Evolutionary conservation across 2,329 filamentous ascomycete species (phyloP).

Genomic region (Chaetomium globosum): DNA sequence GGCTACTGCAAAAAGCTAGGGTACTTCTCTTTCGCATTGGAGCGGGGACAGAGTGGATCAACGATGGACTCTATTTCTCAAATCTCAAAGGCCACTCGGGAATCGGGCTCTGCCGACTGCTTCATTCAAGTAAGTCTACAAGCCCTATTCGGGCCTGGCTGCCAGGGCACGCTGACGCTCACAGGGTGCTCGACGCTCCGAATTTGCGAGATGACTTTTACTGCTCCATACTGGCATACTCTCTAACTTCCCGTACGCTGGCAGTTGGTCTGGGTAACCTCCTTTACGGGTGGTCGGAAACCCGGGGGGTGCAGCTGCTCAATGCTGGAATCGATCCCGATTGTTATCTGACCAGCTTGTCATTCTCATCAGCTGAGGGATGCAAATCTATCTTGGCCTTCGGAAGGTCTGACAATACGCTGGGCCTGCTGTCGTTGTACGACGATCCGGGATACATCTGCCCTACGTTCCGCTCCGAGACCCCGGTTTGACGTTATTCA

Average conservation of each 20-base stretch:
- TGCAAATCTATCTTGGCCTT: slow-evolving; percentile 80
- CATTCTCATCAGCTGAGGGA: slow-evolving; percentile 81
- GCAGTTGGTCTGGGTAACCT: slow-evolving; percentile 79
- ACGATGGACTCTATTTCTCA: slow-evolving; percentile 33
- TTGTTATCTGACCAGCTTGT: slow-evolving; percentile 76
- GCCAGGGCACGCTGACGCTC: slow-evolving; percentile 33
- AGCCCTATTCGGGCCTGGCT: neutral
- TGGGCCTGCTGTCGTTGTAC: slow-evolving; percentile 77
- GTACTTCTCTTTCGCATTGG: slow-evolving; percentile 43
- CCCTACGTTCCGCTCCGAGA: slow-evolving; percentile 46
- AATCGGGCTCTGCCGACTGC: slow-evolving; percentile 63
- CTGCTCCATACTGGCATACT: slow-evolving; percentile 88
- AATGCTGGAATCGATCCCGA: slow-evolving; percentile 51
- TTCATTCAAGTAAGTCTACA: slow-evolving; percentile 71
- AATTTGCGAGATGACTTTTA: slow-evolving; percentile 94
- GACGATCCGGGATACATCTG: slow-evolving; percentile 47
- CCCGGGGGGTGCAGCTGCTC: slow-evolving; percentile 63
- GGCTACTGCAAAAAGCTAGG: slow-evolving; percentile 23
- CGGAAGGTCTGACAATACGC: slow-evolving; percentile 74
- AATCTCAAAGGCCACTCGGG: slow-evolving; percentile 31
- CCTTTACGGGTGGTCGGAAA: slow-evolving; percentile 89
- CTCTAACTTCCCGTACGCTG: slow-evolving; percentile 69
- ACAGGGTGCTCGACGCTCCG: slow-evolving; percentile 79
- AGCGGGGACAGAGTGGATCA: slow-evolving; percentile 49
- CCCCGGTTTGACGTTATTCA: slow-evolving; percentile 77